These are phyloP conservation scores for Styphnolobium japonicum DNA, from an alignment of 306 rosid species.

Conservation along the genomic window DNA sequence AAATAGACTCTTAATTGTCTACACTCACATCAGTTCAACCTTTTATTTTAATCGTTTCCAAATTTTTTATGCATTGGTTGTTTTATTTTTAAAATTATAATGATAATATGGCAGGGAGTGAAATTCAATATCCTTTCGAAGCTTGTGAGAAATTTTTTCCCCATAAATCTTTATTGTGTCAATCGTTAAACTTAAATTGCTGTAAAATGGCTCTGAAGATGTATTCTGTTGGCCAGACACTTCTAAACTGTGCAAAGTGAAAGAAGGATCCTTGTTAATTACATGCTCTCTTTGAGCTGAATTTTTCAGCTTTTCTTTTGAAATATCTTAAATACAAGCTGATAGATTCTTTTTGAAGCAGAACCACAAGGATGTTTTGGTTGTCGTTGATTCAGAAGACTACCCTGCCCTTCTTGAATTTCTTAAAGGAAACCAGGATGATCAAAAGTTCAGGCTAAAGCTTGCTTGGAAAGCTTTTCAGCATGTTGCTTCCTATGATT, in stretches of 20 bases:
- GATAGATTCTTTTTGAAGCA: constrained; percentile 37
- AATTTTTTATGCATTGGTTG: background rate
- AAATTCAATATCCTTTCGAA: background rate
- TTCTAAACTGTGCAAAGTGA: background rate
- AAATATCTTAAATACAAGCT: constrained; percentile 3
- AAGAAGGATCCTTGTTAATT: background rate
- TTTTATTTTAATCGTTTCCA: background rate
- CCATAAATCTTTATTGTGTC: background rate
- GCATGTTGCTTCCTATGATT: constrained; percentile 85
- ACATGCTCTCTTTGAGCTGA: background rate
- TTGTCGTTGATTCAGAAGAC: constrained; percentile 89
- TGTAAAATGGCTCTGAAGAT: background rate
- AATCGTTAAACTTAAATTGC: background rate
- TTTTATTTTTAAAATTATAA: background rate
- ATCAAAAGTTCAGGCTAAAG: constrained; percentile 63
- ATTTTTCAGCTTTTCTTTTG: background rate
- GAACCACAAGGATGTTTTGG: constrained; percentile 91
- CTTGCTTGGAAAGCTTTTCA: constrained; percentile 98
- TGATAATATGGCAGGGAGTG: background rate
- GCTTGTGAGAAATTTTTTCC: background rate
- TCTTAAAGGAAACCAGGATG: constrained; percentile 63
- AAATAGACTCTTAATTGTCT: too few species aligned
- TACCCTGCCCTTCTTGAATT: constrained; percentile 71
- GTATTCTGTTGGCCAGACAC: background rate
- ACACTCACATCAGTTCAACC: background rate